A percentile compares a stretch with the other conserved stretches of the same genome.
Conservation (phyloP, 345 rosid genomes). For the Rhodomyrtus tomentosa region DNA sequence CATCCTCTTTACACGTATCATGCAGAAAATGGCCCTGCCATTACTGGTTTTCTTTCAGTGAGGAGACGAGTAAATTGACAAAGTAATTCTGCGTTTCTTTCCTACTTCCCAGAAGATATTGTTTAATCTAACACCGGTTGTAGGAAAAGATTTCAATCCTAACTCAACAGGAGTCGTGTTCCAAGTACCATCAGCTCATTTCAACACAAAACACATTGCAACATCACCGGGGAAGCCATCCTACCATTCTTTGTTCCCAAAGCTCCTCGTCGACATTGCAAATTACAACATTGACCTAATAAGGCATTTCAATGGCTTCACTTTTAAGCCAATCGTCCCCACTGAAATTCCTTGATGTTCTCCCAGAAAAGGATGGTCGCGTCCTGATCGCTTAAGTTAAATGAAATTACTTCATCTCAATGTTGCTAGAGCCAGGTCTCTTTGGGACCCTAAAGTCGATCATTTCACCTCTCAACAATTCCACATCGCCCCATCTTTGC, state of each 20-base stretch:
- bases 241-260: not conserved
- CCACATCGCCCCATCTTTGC: conserved; percentile 23
- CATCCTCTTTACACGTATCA: not conserved
- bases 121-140: not conserved
- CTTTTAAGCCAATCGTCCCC: not conserved
- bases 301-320: not conserved
- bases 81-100: not conserved
- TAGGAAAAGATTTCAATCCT: not conserved
- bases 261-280: not conserved
- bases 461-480: conserved; percentile 12
- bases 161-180: not conserved
- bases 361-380: not conserved
- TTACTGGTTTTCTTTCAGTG: not conserved
- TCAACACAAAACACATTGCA: not conserved
- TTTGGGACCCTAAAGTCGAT: not conserved
- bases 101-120: not conserved
- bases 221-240: not conserved
- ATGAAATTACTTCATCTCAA: not conserved
- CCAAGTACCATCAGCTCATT: not conserved
- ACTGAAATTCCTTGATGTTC: not conserved
- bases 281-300: not conserved
- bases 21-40: not conserved
- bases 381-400: not conserved
- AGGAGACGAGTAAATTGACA: not conserved
- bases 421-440: conserved; percentile 9